Conservation (phyloP, 192 early-diverging fungal genomes). For the Phlyctochytrium planicorne region DNA sequence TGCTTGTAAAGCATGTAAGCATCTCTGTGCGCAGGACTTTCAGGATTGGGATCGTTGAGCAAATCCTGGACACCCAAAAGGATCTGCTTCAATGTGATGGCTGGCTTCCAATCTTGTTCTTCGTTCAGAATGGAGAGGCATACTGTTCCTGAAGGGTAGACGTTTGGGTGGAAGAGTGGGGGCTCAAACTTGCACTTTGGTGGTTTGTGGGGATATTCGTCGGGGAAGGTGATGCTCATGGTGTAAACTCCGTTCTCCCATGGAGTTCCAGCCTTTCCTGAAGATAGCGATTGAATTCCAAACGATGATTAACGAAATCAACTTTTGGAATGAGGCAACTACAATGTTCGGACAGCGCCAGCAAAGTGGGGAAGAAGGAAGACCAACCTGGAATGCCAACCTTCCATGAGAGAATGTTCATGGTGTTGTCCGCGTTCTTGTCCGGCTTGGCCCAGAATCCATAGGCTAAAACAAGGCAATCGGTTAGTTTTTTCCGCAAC, state of each 20-base stretch:
- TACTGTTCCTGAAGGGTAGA: constrained; percentile 96
- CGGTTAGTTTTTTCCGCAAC: too few relatives aligned
- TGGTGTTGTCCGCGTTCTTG: constrained; percentile 74
- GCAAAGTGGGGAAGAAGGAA: neutral
- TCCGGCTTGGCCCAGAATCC: constrained; percentile 92
- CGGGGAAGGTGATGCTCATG: constrained; percentile 76
- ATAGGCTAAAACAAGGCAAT: constrained; percentile 36
- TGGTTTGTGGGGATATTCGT: constrained; percentile 85
- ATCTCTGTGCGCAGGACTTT: constrained; percentile 82
- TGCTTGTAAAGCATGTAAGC: constrained; percentile 78
- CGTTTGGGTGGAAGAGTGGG: constrained; percentile 69
- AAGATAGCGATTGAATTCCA: constrained; percentile 21
- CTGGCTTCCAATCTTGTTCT: constrained; percentile 75
- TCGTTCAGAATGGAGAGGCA: constrained; percentile 96
- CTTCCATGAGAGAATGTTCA: constrained; percentile 85
- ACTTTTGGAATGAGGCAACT: too few relatives aligned
- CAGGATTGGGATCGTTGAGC: constrained; percentile 87
- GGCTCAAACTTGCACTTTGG: constrained; percentile 68
- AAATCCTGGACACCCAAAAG: constrained; percentile 89
- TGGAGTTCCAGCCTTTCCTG: constrained; percentile 47
- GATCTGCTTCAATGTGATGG: constrained; percentile 97
- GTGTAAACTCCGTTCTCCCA: constrained; percentile 94
- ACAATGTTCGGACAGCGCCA: neutral
- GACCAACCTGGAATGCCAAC: constrained; percentile 74
- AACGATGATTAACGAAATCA: constrained; percentile 51